These are phyloP conservation scores for Brassica rapa DNA, from an alignment of 345 rosid species.

Conservation along the genomic window DNA sequence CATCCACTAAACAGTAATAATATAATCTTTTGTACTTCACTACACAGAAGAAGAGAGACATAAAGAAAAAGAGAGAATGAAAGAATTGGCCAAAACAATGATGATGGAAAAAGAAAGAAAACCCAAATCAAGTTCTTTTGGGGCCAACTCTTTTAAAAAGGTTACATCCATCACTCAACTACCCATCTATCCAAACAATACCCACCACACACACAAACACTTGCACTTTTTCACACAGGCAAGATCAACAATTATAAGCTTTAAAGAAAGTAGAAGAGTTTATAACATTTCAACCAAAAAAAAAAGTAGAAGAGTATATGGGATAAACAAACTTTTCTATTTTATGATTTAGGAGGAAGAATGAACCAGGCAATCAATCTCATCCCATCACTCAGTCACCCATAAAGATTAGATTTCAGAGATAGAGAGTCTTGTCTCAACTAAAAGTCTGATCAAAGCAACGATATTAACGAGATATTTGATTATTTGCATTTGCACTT, in stretches of 20 bases:
- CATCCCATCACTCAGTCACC: constrained; percentile 35
- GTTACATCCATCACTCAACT: constrained; percentile 38
- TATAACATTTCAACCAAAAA: too few species aligned
- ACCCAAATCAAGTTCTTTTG: constrained; percentile 37
- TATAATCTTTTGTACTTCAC: constrained; percentile 29
- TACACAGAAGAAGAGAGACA: constrained; percentile 29
- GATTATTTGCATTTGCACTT: not conserved
- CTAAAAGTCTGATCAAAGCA: not conserved
- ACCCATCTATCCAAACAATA: constrained; percentile 37
- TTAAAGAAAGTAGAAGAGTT: constrained; percentile 6
- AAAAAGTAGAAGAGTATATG: not conserved
- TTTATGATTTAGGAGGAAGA: constrained; percentile 23
- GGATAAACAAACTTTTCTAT: not conserved
- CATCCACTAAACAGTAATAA: constrained; percentile 25
- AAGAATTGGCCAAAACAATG: constrained; percentile 30
- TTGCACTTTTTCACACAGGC: constrained; percentile 27
- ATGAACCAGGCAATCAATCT: constrained; percentile 38
- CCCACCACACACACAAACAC: constrained; percentile 34
- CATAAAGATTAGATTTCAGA: not conserved
- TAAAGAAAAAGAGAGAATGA: constrained; percentile 20
- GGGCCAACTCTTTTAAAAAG: constrained; percentile 41
- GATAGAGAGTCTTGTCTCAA: constrained; percentile 33
- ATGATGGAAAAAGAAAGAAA: constrained; percentile 36
- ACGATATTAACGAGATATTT: not conserved
- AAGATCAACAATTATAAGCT: constrained; percentile 38